Evolutionary conservation across 805 yeast species (phyloP).

Genomic region (Barnettozyma wickerhamii): DNA sequence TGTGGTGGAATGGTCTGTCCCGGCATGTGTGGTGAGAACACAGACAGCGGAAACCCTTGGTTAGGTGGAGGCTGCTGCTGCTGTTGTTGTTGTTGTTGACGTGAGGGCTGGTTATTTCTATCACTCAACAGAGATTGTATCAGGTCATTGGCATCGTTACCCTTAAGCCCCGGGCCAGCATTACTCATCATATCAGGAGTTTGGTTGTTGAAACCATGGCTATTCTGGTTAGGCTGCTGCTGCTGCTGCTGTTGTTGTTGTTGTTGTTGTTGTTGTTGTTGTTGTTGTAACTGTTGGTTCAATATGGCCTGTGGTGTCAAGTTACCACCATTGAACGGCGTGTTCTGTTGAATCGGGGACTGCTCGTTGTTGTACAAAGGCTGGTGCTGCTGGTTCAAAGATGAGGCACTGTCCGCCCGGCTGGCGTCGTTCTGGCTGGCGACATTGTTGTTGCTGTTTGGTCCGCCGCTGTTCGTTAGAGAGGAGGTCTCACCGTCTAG

Average conservation of each 20-base stretch:
- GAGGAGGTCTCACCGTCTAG: conserved; percentile 31
- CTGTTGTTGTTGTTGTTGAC: conserved; percentile 16
- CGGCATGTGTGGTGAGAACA: conserved; percentile 22
- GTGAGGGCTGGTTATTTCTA: conserved; percentile 23
- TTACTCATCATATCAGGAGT: conserved; percentile 7
- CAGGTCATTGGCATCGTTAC: conserved; percentile 18
- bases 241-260: conserved; percentile 20
- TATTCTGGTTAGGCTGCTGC: too few species aligned
- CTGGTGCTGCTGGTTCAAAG: conserved; percentile 1
- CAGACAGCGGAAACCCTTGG: conserved; percentile 25
- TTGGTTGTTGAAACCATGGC: conserved; percentile 26
- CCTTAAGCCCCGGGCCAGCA: conserved; percentile 5
- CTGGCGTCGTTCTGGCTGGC: neutral
- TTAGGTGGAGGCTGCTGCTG: conserved; percentile 8
- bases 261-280: conserved; percentile 12
- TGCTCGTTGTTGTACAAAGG: conserved; percentile 5
- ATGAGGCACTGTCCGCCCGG: neutral
- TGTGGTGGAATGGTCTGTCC: conserved; percentile 21
- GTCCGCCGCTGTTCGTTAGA: conserved; percentile 3
- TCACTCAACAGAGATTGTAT: conserved; percentile 26
- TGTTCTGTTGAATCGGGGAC: conserved; percentile 4
- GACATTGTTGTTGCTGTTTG: neutral
- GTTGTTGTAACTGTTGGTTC: conserved; percentile 13
- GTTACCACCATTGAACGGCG: conserved; percentile 2
- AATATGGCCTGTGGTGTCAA: conserved; percentile 21